Base-by-base conservation (phyloP, 2,329 filamentous ascomycete genomes). In the Purpureocillium takamizusanense region DNA sequence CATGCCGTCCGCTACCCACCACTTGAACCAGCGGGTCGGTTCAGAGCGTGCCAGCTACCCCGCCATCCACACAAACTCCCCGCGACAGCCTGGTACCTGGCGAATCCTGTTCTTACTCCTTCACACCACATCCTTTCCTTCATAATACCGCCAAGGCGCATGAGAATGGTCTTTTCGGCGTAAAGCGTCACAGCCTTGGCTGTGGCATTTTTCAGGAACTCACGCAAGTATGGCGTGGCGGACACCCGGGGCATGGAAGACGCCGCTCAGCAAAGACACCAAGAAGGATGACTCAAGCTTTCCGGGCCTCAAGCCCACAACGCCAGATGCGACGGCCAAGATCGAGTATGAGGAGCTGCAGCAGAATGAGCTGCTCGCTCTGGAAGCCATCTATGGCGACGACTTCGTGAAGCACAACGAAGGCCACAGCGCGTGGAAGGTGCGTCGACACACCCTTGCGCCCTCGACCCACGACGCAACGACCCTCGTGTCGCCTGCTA, bases 361-460 rank as follows among this genome's bases (percentile, higher is more conserved):
- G 63, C 72, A 83, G 52, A 85, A 95, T 56, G 92, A 97, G 65
- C 72, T 94, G 41, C 76, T 92, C 56, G 90, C 81, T 33, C 70
- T 97, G 42, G 74, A 83, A 52, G 85, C 90, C 31, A 94, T 97
- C 36, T 97, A 92, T 55, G 83, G 81, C 48, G 86, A 94, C 42
- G 89, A 95, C 55, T 95, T 87, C 54, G 72, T 83, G 50, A 78
- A 83, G 56, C 76, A 87, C 51, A 76, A 82, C 52, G 74, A 76
- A 36, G 75, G 75, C 42, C 76, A 79, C 43, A 73, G 77, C 49
- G 89, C 88, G 31, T 97, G 90, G 90, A 88, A 94, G 70, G 84
- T 86, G 70, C 54, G 69, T 34, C 8, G 23, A 34, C 29, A 39
- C 29, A 27, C 61, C 34, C 33, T 29, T 29, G 13, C 15, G 31